Percentiles rank a stretch among this genome's conserved stretches.
These are phyloP conservation scores for Saturnispora bothae DNA, from an alignment of 805 yeast species.

Conservation along the genomic window DNA sequence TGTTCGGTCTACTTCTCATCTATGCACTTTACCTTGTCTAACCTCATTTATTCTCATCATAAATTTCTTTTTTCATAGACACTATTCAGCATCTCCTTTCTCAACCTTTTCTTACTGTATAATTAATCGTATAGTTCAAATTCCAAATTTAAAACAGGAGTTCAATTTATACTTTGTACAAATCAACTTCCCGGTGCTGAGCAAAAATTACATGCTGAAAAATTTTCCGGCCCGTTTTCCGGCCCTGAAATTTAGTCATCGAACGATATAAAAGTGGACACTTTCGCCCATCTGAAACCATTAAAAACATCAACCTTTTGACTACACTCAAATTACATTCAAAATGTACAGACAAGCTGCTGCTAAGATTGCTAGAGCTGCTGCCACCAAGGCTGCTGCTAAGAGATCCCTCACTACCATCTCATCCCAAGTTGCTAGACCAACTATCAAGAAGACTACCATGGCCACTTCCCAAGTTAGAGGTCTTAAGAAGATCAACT, in stretches of 20 bases:
- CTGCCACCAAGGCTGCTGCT: conserved; percentile 50
- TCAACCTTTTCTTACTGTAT: no score
- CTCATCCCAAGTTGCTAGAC: conserved; percentile 24
- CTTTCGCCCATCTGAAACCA: no score
- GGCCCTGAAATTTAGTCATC: conserved; percentile 1
- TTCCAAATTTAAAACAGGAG: no score
- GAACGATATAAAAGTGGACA: background rate
- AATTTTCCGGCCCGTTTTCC: background rate
- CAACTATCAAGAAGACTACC: conserved; percentile 32
- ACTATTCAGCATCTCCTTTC: background rate
- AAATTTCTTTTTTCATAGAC: background rate
- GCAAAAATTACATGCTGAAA: background rate
- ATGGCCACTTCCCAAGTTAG: conserved; percentile 48
- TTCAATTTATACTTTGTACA: no score
- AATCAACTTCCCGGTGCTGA: background rate
- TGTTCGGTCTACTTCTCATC: background rate
- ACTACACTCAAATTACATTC: no score
- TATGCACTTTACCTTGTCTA: background rate
- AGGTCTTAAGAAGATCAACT: conserved; percentile 94
- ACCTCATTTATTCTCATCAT: no score
- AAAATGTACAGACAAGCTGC: conserved; percentile 34
- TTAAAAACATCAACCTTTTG: no score
- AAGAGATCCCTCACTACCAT: conserved; percentile 14
- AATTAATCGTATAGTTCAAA: no score
- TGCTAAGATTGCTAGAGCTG: conserved; percentile 38